Base-by-base conservation (phyloP, 768 basidiomycete genomes). In the Mycena kentingensis region DNA sequence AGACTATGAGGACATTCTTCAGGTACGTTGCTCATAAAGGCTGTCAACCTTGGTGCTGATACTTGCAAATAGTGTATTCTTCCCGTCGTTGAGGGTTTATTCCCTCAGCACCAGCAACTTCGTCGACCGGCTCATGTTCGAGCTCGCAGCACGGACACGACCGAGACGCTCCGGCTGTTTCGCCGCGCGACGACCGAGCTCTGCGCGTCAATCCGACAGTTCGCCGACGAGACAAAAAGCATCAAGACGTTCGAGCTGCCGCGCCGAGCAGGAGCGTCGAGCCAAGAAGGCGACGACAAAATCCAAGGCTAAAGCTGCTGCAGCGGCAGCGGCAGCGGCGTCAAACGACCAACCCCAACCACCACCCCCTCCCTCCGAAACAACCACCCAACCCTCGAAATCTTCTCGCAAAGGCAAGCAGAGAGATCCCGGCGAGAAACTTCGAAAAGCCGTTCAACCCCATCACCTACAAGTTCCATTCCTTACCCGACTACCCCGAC, bases 1-100 rank as follows among this genome's bases (percentile, higher is more conserved):
- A 0, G 64, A 72, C 38, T 71, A 64, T 22, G 65, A 70, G 35
- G 68, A 73, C 15, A 44, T 70, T 10, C 54, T 71, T 0, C 70
- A 72, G 61, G 71, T 60, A 42, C 22, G 46, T 48, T 10, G n/a
- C 32, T 34, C 32, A 34, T 34, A n/a, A 34, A n/a, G n/a, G 16
- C 31, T 16, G 10, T 39, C 13, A 10, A 10, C 21, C 19, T 39
- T 39, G 8, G 19, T 16, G 37, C 37, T 19, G 37, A 16, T 10
- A 16, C 13, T 16, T 19, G 19, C 7, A 16, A 16, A 7, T 26
- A 38, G 37, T 38, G 38, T 50, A 21, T 15, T n/a, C 59, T 71
- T 2, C 71, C 69, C 0, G 62, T 51, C 0, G 66, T 68, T 8
- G 60, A 70, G 6, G 67, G 64, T 6, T 54, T 70, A 0, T 19